phyloP scores from a whole-genome alignment of 164 flowering plant species.

The Kingdonia uniflora region DNA sequence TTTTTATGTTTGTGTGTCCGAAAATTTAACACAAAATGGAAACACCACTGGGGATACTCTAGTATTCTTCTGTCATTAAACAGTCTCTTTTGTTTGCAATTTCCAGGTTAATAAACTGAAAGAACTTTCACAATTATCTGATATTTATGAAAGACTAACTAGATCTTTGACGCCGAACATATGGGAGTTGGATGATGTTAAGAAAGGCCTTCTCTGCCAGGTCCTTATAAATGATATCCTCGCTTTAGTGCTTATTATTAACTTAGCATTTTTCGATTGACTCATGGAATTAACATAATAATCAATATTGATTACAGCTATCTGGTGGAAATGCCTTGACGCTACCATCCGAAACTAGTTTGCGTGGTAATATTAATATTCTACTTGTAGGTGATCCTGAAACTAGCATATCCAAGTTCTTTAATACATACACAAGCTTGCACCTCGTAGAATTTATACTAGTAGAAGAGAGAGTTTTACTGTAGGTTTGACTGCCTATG shows the following conservation, averaged over 20 bases:
- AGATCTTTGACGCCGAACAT: constrained; percentile 93
- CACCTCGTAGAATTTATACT: constrained; percentile 99
- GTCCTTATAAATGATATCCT: constrained; percentile 19
- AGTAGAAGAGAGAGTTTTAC: constrained; percentile 99
- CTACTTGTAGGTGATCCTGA: constrained; percentile 99
- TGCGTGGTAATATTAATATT: constrained; percentile 94
- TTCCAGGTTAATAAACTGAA: constrained; percentile 64
- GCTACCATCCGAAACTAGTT: constrained; percentile 79
- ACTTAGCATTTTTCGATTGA: background rate
- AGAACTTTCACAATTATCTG: constrained; percentile 67
- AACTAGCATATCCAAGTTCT: constrained; percentile 98
- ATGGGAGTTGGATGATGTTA: constrained; percentile 98
- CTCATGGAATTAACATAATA: constrained; percentile 1
- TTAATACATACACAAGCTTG: constrained; percentile 88
- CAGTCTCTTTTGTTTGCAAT: constrained; percentile 8
- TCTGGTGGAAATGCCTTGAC: constrained; percentile 92
- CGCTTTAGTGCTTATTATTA: background rate
- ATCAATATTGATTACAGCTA: constrained; percentile 34
- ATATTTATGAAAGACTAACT: constrained; percentile 77
- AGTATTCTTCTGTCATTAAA: too few relatives aligned
- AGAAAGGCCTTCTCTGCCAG: constrained; percentile 98
- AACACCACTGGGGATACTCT: too few relatives aligned
- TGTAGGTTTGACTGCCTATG: constrained; percentile 95
- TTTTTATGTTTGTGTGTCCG: background rate
- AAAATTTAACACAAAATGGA: too few relatives aligned